These are phyloP conservation scores for Ambrosiella xylebori DNA, from an alignment of 2,329 filamentous ascomycete species.

Conservation along the genomic window DNA sequence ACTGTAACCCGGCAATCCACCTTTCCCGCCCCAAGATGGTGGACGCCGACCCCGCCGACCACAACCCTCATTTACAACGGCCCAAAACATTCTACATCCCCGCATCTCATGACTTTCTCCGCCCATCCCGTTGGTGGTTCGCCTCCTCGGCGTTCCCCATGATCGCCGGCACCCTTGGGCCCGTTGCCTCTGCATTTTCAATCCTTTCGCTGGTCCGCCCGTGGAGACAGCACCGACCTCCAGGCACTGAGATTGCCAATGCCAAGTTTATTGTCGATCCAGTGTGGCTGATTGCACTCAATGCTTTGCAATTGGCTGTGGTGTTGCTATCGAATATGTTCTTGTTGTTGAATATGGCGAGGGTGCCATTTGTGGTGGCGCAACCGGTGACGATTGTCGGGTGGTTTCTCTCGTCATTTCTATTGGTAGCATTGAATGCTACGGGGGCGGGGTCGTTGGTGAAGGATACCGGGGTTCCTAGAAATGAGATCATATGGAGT, in stretches of 20 bases:
- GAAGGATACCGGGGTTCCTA: slow-evolving; percentile 17
- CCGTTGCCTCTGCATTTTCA: slow-evolving; percentile 73
- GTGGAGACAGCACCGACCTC: slow-evolving; percentile 48
- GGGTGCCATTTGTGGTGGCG: slow-evolving; percentile 64
- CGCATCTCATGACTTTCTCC: neutral
- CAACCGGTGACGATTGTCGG: slow-evolving; percentile 68
- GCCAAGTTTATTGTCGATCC: slow-evolving; percentile 44
- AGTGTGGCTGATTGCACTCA: slow-evolving; percentile 55
- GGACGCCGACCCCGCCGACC: no score
- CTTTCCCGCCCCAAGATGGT: no score
- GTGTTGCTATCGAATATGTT: slow-evolving; percentile 68
- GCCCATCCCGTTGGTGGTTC: slow-evolving; percentile 38
- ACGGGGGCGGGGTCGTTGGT: slow-evolving; percentile 45
- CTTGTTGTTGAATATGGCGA: slow-evolving; percentile 74
- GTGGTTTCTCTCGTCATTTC: slow-evolving; percentile 52
- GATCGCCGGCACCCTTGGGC: slow-evolving; percentile 67
- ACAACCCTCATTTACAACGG: no score
- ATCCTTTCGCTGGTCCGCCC: slow-evolving; percentile 69
- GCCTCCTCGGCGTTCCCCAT: slow-evolving; percentile 53
- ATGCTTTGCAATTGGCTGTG: slow-evolving; percentile 58
- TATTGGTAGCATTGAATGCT: slow-evolving; percentile 48
- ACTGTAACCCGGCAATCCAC: no score
- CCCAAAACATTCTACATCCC: neutral
- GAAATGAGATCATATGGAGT: slow-evolving; percentile 44
- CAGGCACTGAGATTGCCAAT: slow-evolving; percentile 28